Percentiles rank a stretch among this genome's conserved stretches.
Evolutionary conservation across 1,139 yeast genomes (phyloP).

Genomic region (Diutina scorzettiae): DNA sequence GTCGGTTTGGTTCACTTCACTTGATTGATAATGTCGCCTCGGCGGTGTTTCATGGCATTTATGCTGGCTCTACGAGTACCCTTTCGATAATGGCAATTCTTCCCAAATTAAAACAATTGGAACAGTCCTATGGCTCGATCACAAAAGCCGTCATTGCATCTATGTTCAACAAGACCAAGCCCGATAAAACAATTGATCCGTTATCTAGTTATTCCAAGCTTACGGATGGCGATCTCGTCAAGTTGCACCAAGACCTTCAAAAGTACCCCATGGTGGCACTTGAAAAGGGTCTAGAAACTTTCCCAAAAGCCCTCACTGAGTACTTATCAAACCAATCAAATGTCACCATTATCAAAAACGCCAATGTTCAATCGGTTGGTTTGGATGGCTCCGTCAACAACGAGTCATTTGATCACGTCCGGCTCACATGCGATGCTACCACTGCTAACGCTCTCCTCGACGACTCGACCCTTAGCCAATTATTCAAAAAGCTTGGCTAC

Average conservation of each 20-base stretch:
- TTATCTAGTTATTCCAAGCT: not conserved
- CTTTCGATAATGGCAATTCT: constrained; percentile 55
- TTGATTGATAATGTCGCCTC: constrained; percentile 59
- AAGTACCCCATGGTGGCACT: constrained; percentile 42
- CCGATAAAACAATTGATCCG: not conserved
- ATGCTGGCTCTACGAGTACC: constrained; percentile 69
- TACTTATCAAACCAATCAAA: constrained; percentile 26
- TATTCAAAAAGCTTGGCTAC: not conserved
- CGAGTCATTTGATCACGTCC: constrained; percentile 35
- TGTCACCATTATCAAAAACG: constrained; percentile 23
- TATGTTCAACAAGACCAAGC: too few species aligned
- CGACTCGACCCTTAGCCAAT: not conserved
- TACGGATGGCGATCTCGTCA: constrained; percentile 24
- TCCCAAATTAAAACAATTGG: constrained; percentile 41
- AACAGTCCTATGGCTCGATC: constrained; percentile 49
- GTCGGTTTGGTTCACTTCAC: constrained; percentile 53
- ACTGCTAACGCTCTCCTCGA: not conserved
- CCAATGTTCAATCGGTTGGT: constrained; percentile 15
- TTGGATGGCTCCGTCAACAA: constrained; percentile 7
- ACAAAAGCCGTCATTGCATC: constrained; percentile 15
- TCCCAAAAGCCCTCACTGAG: constrained; percentile 31
- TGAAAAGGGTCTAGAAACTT: constrained; percentile 39
- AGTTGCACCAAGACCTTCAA: constrained; percentile 24
- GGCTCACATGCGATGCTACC: constrained; percentile 27
- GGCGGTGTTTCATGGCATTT: constrained; percentile 81